Base-by-base conservation (phyloP, 345 rosid genomes). In the Camelina neglecta region DNA sequence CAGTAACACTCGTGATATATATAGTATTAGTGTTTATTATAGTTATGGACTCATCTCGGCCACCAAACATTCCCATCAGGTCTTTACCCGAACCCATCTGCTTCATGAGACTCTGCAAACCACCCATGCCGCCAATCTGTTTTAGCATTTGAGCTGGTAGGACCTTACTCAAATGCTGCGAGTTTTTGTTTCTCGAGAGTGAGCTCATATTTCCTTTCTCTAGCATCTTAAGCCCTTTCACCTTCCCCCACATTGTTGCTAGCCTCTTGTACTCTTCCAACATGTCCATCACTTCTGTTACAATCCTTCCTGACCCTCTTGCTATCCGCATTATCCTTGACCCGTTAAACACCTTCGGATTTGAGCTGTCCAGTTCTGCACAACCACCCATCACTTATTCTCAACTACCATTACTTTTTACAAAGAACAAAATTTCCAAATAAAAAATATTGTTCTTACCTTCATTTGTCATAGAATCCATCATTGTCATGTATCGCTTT, bases 401-500 rank as follows among this genome's bases (percentile, higher is more conserved):
- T 35, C 38, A 35, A 35, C 38, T 35, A 35, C 9, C 20, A 10
- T n/a, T 21, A 49, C 56, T 36, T 47, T 47, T 20, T 45, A 64
- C 56, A 4, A 10, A 0, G 8, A 45, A 10, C 7, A 7, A 35
- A 47, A 20, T 60, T 9, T 56, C 33, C 15, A 33, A 16, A 2
- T 11, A 76, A 45, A 18, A 21, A 21, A 13, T 3, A 33, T 16
- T 56, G 15, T 13, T 56, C 69, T 65, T 12, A 69, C 80, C 83
- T 35, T 92, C 93, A 77, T 92, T 87, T 23, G 97, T 90, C 99
- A 94, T 92, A 16, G 97, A 95, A 81, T 95, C 97, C 97, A 90
- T 95, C 93, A 92, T 88, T 42, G 96, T 89, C 97, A 86, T 92
- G 84, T 89, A 92, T 8, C 97, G 86, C 78, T 92, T 95, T 59